Evolutionary conservation across 352 stramenopile genomes (phyloP).

Genomic region (Phytophthora syringae): DNA sequence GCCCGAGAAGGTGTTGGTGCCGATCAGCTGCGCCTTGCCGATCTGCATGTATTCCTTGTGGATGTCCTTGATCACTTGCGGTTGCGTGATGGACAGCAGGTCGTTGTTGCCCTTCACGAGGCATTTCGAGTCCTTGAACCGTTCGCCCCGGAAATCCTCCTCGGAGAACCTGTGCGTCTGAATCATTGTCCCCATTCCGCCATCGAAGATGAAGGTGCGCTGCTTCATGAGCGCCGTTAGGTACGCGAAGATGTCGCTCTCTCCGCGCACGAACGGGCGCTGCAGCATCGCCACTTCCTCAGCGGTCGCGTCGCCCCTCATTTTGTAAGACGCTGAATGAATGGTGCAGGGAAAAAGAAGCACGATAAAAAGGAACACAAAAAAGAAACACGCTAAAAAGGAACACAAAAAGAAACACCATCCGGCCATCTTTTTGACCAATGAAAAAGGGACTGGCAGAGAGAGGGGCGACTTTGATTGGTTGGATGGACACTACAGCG

Average conservation of each 20-base stretch:
- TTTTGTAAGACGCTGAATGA: too few species aligned
- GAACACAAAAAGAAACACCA: too few species aligned
- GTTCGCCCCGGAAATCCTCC: constrained; percentile 95
- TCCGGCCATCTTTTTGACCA: too few species aligned
- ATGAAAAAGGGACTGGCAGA: too few species aligned
- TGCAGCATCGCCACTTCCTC: constrained; percentile 59
- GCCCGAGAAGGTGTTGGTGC: constrained; percentile 97
- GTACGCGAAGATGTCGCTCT: constrained; percentile 81
- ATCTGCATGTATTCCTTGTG: constrained; percentile 95
- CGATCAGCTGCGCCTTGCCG: constrained; percentile 94
- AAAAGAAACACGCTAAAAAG: too few species aligned
- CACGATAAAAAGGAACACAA: too few species aligned
- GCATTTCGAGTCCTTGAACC: constrained; percentile 92
- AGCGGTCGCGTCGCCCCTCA: constrained; percentile 41
- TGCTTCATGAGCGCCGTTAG: constrained; percentile 78
- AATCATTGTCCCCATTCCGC: constrained; percentile 99
- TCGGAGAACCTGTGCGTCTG: constrained; percentile 93
- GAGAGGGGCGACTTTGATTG: too few species aligned
- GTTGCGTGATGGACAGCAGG: constrained; percentile 95
- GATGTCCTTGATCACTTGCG: constrained; percentile 95
- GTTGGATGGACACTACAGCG: too few species aligned
- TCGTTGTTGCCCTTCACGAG: constrained; percentile 99
- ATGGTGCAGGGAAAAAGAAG: too few species aligned
- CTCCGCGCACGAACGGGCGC: constrained; percentile 66
- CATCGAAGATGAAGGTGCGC: constrained; percentile 95